Conservation (phyloP, 305 asterid genomes). For the Fraxinus angustifolia region DNA sequence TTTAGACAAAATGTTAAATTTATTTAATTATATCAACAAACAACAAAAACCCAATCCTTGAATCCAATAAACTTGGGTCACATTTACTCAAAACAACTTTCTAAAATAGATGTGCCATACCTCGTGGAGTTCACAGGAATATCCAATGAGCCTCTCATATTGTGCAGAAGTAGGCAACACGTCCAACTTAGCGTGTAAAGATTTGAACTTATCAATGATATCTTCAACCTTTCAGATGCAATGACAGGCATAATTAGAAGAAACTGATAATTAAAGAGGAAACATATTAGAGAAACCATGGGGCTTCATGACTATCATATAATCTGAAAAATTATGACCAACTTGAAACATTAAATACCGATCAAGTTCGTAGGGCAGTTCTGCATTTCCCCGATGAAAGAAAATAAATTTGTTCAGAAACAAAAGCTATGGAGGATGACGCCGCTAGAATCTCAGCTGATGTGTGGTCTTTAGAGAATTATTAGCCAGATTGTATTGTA, state of each 20-base stretch:
- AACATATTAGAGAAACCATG: conserved; percentile 13
- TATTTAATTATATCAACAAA: neutral
- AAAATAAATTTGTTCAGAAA: conserved; percentile 17
- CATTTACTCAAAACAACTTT: conserved; percentile 12
- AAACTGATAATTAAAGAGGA: conserved; percentile 19
- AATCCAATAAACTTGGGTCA: neutral
- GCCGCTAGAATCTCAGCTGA: neutral
- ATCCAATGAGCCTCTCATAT: conserved; percentile 57
- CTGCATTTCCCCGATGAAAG: conserved; percentile 8
- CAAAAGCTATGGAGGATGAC: neutral
- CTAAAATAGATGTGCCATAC: conserved; percentile 34
- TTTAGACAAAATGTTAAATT: conserved; percentile 14
- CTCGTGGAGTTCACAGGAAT: conserved; percentile 60
- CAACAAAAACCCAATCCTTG: neutral
- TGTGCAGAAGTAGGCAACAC: conserved; percentile 55
- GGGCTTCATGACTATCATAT: neutral
- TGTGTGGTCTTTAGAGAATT: neutral
- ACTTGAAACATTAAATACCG: neutral
- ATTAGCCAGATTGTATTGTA: neutral
- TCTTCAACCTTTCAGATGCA: conserved; percentile 65
- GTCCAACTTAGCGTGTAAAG: conserved; percentile 50
- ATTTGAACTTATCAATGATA: conserved; percentile 44
- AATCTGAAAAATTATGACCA: conserved; percentile 13
- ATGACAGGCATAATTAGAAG: conserved; percentile 28
- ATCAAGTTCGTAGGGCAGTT: conserved; percentile 12